Percentiles rank a stretch among this genome's conserved stretches.
phyloP scores from a whole-genome alignment of 148 eudicot species.

The Pharnaceum exiguum region DNA sequence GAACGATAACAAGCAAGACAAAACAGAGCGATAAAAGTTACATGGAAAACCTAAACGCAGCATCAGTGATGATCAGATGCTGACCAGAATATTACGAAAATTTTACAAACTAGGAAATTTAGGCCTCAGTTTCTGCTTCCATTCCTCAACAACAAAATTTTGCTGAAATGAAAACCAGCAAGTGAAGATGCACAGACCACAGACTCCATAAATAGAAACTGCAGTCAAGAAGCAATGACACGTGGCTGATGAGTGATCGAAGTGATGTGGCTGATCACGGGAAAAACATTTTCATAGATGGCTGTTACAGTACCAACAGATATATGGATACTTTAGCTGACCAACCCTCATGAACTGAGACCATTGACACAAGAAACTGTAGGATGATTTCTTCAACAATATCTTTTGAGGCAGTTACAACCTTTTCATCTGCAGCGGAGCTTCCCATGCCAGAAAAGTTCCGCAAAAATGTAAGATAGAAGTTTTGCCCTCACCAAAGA shows the following conservation, averaged over 20 bases:
- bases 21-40: neutral
- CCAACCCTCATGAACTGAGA: neutral
- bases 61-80: neutral
- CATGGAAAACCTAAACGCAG: neutral
- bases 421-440: neutral
- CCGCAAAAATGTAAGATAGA: neutral
- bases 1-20: neutral
- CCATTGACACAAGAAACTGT: constrained; percentile 2
- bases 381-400: neutral
- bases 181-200: neutral
- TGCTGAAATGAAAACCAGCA: neutral
- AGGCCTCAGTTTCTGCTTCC: neutral
- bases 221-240: constrained; percentile 5
- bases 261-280: neutral
- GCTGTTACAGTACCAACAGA: constrained; percentile 8
- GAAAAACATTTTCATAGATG: constrained; percentile 2
- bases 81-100: neutral
- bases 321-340: neutral
- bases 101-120: neutral
- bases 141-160: too few relatives aligned
- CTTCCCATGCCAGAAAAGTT: neutral
- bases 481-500: too few relatives aligned
- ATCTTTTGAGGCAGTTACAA: neutral
- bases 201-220: neutral
- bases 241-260: too few relatives aligned